Base-by-base conservation (phyloP, 441 rosid species). In the Brassica balearica region DNA sequence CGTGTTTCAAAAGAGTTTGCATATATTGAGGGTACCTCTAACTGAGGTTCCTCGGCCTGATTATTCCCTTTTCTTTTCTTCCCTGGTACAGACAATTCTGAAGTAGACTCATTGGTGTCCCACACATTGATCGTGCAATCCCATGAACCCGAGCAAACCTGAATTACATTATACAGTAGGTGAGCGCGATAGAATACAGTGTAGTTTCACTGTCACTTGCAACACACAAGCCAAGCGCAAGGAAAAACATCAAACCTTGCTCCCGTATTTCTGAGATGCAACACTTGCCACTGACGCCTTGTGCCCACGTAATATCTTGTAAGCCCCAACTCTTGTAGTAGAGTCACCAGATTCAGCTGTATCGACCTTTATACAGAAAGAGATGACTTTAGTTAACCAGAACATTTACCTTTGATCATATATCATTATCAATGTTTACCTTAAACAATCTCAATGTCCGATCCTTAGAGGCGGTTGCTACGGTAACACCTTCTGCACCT, bases 61-160 rank as follows among this genome's bases (percentile, higher is more conserved):
- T 85, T 86, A 83, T 87, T 92, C 79, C 87, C 89, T 84, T 87
- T 96, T 84, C 98, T 89, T 88, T 88, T 96, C 88, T 96, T 96
- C 68, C 87, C 69, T 53, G 97, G 81, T 65, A 92, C 92, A 17
- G 77, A 75, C 66, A 86, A 84, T 51, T 84, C 89, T 22, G 78
- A 72, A 65, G 78, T 85, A 48, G 90, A 78, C 48, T 84, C 83
- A 83, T 81, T 83, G 12, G 92, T 84, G 82, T 64, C 71, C 99
- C 99, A 94, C 64, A 96, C 77, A 80, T 90, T 91, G 78, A 96
- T 88, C 1, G 89, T 88, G 72, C 88, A 89, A 88, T 95, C 97
- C 97, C 97, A 93, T 8, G 98, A 93, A 79, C 98, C 90, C 11
- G 96, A 93, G 87, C 98, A 90, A 76, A 91, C 65, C 99, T 95